Evolutionary conservation across 2,329 filamentous ascomycete species (phyloP).

Genomic region (Paracoccidioides brasiliensis): DNA sequence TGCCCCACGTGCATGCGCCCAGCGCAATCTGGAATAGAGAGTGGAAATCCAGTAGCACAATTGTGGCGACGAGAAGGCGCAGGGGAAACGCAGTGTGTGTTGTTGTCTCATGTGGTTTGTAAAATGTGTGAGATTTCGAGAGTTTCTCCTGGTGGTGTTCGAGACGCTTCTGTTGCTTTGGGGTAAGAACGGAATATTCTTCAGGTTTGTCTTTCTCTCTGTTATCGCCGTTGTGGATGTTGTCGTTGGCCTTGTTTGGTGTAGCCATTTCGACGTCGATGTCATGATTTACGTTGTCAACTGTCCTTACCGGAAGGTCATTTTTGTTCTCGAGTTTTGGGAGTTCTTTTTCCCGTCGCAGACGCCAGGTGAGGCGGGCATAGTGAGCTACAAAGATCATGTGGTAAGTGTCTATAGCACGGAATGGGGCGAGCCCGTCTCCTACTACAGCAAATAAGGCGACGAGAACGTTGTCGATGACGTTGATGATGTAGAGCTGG

Average conservation of each 20-base stretch:
- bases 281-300: constrained; percentile 29
- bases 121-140: constrained; percentile 72
- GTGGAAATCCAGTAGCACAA: constrained; percentile 68
- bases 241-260: constrained; percentile 34
- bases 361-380: constrained; percentile 51
- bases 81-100: constrained; percentile 72
- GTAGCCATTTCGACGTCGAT: constrained; percentile 30
- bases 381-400: constrained; percentile 73
- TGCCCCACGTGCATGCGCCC: constrained; percentile 65
- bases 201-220: constrained; percentile 32
- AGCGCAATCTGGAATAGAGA: constrained; percentile 69
- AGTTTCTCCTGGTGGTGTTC: constrained; percentile 70
- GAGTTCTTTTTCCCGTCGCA: constrained; percentile 48
- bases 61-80: constrained; percentile 58
- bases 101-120: constrained; percentile 74
- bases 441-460: constrained; percentile 59
- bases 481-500: constrained; percentile 55
- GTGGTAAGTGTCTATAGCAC: constrained; percentile 71
- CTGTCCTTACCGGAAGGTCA: constrained; percentile 43
- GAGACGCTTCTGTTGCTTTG: constrained; percentile 54
- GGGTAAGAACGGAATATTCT: constrained; percentile 50
- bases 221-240: constrained; percentile 16
- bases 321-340: constrained; percentile 55
- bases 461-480: constrained; percentile 59
- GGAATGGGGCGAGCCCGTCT: constrained; percentile 60